Base-by-base conservation (phyloP, 306 rosid genomes). In the Mimosa bimucronata region DNA sequence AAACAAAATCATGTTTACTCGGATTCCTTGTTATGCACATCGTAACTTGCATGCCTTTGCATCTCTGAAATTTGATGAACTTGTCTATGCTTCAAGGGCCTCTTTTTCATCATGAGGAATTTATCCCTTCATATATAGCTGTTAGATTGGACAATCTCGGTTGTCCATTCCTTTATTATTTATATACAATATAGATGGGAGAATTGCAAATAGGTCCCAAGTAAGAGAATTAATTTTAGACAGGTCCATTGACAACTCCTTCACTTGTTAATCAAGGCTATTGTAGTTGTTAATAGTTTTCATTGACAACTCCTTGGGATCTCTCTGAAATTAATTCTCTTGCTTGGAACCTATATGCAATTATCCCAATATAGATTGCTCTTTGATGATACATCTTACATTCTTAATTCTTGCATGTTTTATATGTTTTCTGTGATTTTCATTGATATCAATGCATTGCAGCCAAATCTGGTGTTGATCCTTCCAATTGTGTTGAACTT, bases 381-480 rank as follows among this genome's bases (percentile, higher is more conserved):
- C 79, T 45, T 80, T 42, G 38, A 23, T 50, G 29, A 62, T 29
- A 42, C 70, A 40, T 65, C 26, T 65, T 64, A 40, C 68, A 72
- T 48, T 77, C 44, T 71, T 40, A 46, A 42, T 79, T 75, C 62
- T 77, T 40, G 31, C 8, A 72, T 66, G 2, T 44, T 71, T 41
- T 18, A 48, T 30, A 15, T 52, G 62, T 65, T 46, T 46, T 77
- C 66, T 64, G 25, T 37, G 77, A 61, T 8, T 52, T 68, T 21
- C 62, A 38, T 9, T 38, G 66, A 44, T 61, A 41, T 74, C 42
- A 11, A 21, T 57, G 29, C 64, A 1, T 77, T 81, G 79, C 94
- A 93, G 99, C 98, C 80, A 95, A 95, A 84, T 95, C 77, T 81
- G 98, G 99, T 44, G 86, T 95, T 79, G 94, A 93, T 84, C 99